These are phyloP conservation scores for Globisporangium echinulatum DNA, from an alignment of 352 stramenopile genomes.

Conservation along the genomic window DNA sequence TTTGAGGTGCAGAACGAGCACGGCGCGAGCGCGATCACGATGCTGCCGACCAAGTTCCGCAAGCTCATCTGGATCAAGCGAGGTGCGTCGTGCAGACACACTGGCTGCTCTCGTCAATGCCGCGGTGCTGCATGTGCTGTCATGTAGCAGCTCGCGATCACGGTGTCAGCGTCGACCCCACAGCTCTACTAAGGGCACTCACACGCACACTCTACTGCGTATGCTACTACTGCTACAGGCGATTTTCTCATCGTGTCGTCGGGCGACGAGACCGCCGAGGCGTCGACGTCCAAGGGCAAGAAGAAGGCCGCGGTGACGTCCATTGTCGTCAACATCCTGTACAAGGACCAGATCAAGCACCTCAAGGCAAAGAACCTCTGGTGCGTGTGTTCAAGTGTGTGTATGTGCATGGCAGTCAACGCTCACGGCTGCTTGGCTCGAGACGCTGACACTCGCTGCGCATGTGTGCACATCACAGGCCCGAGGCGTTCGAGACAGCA, in stretches of 20 bases:
- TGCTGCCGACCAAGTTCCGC: constrained; percentile 96
- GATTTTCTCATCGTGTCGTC: constrained; percentile 94
- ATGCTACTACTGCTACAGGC: constrained; percentile 25
- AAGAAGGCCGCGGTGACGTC: constrained; percentile 88
- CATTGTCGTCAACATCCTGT: constrained; percentile 95
- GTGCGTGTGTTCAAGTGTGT: constrained; percentile 15
- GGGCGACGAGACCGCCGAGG: constrained; percentile 55
- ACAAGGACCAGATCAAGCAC: constrained; percentile 98
- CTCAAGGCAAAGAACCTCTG: constrained; percentile 92
- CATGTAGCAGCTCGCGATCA: not conserved
- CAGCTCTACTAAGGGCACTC: not conserved
- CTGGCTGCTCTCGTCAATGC: no score
- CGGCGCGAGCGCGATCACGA: constrained; percentile 78
- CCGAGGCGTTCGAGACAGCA: constrained; percentile 38
- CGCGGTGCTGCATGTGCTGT: not conserved
- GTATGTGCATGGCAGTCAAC: no score
- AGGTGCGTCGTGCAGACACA: constrained; percentile 16
- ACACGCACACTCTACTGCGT: not conserved
- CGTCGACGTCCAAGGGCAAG: constrained; percentile 78
- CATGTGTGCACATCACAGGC: constrained; percentile 25
- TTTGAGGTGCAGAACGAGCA: constrained; percentile 88
- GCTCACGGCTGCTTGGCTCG: not conserved
- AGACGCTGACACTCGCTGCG: not conserved
- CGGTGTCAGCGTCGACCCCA: not conserved
- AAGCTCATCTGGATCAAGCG: constrained; percentile 99